A percentile compares a stretch with the other conserved stretches of the same genome.
Evolutionary conservation across 495 filamentous ascomycete species (phyloP).

Genomic region (Stereocaulon alpinum): DNA sequence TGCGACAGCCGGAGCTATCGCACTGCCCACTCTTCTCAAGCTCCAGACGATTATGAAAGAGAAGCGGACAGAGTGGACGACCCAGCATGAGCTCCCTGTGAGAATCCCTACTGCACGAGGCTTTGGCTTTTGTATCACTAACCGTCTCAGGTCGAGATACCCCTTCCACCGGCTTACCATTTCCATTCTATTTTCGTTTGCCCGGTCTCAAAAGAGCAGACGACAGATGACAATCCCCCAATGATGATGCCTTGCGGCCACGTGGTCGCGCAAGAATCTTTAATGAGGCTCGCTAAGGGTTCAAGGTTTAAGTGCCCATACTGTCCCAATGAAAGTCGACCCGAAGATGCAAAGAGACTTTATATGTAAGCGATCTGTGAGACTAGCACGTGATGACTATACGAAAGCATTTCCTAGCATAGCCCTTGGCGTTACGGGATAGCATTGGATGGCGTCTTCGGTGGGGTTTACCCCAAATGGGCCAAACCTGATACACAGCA

Average conservation of each 20-base stretch:
- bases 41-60: constrained; percentile 71
- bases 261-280: constrained; percentile 76
- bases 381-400: background rate
- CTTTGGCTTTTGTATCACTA: constrained; percentile 1
- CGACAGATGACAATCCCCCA: constrained; percentile 83
- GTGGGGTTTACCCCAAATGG: constrained; percentile 1
- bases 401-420: constrained; percentile 10
- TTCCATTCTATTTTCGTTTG: constrained; percentile 98
- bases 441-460: constrained; percentile 5
- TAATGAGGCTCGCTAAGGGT: constrained; percentile 68
- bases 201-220: constrained; percentile 91
- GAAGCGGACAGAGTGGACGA: constrained; percentile 90
- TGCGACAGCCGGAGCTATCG: constrained; percentile 82
- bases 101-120: constrained; percentile 5
- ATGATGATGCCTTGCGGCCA: constrained; percentile 98
- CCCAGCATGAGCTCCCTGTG: constrained; percentile 77
- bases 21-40: constrained; percentile 75
- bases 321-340: constrained; percentile 73
- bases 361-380: constrained; percentile 33
- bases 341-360: constrained; percentile 67
- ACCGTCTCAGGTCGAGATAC: constrained; percentile 63
- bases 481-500: background rate
- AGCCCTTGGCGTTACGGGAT: background rate
- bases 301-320: constrained; percentile 89
- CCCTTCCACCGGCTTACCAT: constrained; percentile 72